Percentiles rank a stretch among this genome's conserved stretches.
These are phyloP conservation scores for Rhodotorula toruloides DNA, from an alignment of 768 basidiomycete species.

Conservation along the genomic window DNA sequence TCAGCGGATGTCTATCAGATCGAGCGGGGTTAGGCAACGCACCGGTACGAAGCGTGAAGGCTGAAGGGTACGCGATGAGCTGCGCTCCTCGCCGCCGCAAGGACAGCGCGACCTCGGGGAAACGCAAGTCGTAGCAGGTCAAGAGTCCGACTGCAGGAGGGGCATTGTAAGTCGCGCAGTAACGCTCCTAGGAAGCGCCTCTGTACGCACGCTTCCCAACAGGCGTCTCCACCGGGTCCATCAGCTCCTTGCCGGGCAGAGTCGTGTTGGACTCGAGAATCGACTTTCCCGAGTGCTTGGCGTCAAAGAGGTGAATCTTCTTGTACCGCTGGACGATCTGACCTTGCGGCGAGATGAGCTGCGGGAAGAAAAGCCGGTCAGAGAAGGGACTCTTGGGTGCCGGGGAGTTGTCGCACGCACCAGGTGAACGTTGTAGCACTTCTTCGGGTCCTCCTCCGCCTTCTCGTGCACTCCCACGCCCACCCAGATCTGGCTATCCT, in stretches of 20 bases:
- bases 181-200: too few relatives aligned
- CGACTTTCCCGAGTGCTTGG: slow-evolving; percentile 18
- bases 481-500: slow-evolving; percentile 26
- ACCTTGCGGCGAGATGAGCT: slow-evolving; percentile 36
- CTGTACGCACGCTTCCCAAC: slow-evolving; percentile 20
- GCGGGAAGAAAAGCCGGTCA: background rate
- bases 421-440: slow-evolving; percentile 40
- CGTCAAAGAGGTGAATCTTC: slow-evolving; percentile 43
- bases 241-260: slow-evolving; percentile 9
- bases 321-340: slow-evolving; percentile 25
- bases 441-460: slow-evolving; percentile 6
- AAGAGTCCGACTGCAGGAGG: slow-evolving; percentile 32
- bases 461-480: slow-evolving; percentile 41
- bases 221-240: slow-evolving; percentile 16
- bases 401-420: background rate
- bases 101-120: slow-evolving; percentile 36
- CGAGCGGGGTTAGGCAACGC: background rate
- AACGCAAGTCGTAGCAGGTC: slow-evolving; percentile 43
- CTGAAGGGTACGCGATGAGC: slow-evolving; percentile 39
- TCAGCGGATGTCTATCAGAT: background rate
- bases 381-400: background rate
- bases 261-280: slow-evolving; percentile 37
- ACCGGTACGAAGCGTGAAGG: slow-evolving; percentile 39
- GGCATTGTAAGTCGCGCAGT: background rate
- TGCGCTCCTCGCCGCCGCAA: slow-evolving; percentile 34